Base-by-base conservation (phyloP, 2,329 filamentous ascomycete species). In the Paraphoma sp. region DNA sequence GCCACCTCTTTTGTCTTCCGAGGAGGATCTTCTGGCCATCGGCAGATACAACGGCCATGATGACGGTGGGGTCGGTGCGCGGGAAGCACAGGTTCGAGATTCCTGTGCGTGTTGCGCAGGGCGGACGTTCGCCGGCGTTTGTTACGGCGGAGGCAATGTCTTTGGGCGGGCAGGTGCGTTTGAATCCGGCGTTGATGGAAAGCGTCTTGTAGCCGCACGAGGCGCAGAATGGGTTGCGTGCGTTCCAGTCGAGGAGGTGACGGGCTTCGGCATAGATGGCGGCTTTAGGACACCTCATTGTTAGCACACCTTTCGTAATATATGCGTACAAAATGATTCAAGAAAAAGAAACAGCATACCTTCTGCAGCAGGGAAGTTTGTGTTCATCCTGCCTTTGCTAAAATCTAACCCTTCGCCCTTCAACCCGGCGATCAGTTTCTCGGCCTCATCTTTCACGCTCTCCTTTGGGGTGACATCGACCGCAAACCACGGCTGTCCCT, bases 41-140 rank as follows among this genome's bases (percentile, higher is more conserved):
- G 48, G 88, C 83, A 51, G 90, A 96, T 31, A 98, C 86, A 10
- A 97, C 89, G 0, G 93, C 94, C 79, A 96, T 93, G 78, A 99
- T 99, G 75, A 98, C 93, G 29, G 92, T 96, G 1, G 93, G 93
- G 69, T 97, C 93, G 1, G 94, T 97, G 48, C 93, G 87, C 2
- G 94, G 94, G 82, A 97, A 98, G 71, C 85, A 89, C 51, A 97
- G 83, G 78, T 99, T 99, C 31, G 93, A 96, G 45, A 99, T 81
- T 28, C 92, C 93, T 40, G 87, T 89, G 51, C 95, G 87, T 0
- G 93, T 96, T 7, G 86, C 88, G 77, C 95, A 99, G 16, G 89
- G 84, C 1, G 83, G 84, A 8, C 92, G 87, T 42, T 85, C 80
- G 48, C 59, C 59, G 28, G 76, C 76, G 72, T 77, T 54, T 71